Conservation (phyloP, 176 grass and related monocot genomes). For the Leersia perrieri region DNA sequence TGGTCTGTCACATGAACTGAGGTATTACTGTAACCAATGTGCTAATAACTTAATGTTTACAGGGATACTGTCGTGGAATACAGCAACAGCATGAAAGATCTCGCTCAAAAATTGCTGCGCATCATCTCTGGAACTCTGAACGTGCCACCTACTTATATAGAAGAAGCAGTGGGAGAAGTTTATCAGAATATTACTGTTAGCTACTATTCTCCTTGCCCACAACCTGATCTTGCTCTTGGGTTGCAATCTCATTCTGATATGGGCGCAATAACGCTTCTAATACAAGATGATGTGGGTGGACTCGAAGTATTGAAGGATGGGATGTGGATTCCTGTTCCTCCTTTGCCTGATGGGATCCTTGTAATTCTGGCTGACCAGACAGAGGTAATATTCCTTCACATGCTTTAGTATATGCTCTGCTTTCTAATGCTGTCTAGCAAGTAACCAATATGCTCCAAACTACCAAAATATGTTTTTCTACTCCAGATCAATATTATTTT, state of each 20-base stretch:
- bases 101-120: constrained; percentile 65
- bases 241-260: constrained; percentile 98
- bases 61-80: constrained; percentile 82
- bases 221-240: constrained; percentile 90
- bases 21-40: background rate
- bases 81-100: constrained; percentile 62
- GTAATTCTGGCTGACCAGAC: constrained; percentile 87
- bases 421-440: background rate
- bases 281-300: constrained; percentile 96
- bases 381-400: constrained; percentile 55
- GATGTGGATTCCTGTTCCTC: constrained; percentile 62
- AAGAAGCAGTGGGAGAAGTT: constrained; percentile 82
- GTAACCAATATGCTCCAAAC: background rate
- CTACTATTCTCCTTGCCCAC: constrained; percentile 93
- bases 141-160: constrained; percentile 63
- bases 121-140: constrained; percentile 69
- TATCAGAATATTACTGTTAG: constrained; percentile 93
- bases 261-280: constrained; percentile 82
- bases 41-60: constrained; percentile 16
- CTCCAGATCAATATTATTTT: background rate
- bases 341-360: constrained; percentile 63
- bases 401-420: constrained; percentile 9
- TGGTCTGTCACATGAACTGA: background rate
- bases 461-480: background rate
- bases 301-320: constrained; percentile 87